Percentiles rank a stretch among this genome's conserved stretches.
Conservation (phyloP, 2,329 filamentous ascomycete genomes). For the Cladosporium sp. region DNA sequence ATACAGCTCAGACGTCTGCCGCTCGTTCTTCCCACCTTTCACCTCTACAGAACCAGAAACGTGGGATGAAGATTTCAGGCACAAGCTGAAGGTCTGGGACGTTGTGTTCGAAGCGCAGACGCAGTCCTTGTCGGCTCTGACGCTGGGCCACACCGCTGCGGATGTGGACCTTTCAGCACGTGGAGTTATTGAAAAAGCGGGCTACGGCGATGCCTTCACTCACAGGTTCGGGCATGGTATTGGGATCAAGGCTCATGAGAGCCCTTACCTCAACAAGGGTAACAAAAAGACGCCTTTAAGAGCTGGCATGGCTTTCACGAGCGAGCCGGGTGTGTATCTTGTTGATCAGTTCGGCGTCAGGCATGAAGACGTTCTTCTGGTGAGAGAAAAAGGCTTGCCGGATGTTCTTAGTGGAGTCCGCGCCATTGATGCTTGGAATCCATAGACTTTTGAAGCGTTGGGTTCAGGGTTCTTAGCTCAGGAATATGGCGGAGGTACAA, state of each 20-base stretch:
- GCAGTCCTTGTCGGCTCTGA: constrained; percentile 47
- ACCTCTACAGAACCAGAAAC: constrained; percentile 30
- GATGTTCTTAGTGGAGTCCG: constrained; percentile 50
- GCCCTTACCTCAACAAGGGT: constrained; percentile 58
- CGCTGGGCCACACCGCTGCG: constrained; percentile 49
- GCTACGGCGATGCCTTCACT: constrained; percentile 55
- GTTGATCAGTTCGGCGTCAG: constrained; percentile 55
- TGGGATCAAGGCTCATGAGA: constrained; percentile 61
- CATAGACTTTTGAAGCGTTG: constrained; percentile 21
- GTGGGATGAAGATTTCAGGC: constrained; percentile 21
- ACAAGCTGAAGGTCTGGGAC: constrained; percentile 55
- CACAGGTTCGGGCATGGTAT: constrained; percentile 60
- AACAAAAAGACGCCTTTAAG: constrained; percentile 44
- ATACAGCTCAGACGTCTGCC: constrained; percentile 58
- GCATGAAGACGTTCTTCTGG: constrained; percentile 57
- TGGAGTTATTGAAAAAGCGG: constrained; percentile 50
- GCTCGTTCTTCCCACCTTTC: constrained; percentile 48
- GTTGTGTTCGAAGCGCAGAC: constrained; percentile 58
- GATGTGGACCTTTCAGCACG: constrained; percentile 57
- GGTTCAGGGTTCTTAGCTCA: no score
- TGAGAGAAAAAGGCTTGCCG: constrained; percentile 48
- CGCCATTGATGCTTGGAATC: constrained; percentile 49
- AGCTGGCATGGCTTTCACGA: constrained; percentile 57
- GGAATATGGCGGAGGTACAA: no score
- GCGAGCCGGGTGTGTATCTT: constrained; percentile 58